Conservation (phyloP, 139 green algal genomes). For the Tetradesmus obliquus region DNA sequence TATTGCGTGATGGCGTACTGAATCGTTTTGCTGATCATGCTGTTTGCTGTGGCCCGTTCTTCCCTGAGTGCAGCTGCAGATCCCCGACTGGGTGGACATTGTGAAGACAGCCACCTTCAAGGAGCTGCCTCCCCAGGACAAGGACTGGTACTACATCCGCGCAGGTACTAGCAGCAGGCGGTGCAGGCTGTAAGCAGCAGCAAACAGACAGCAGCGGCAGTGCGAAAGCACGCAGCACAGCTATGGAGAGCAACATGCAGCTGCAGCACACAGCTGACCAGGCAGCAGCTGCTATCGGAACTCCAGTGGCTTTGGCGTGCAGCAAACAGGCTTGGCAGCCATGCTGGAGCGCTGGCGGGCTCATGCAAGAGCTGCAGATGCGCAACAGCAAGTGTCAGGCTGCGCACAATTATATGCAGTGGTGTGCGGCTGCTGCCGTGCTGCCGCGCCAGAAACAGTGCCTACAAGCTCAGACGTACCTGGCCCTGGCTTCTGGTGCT, state of each 20-base stretch:
- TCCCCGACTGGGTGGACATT: slow-evolving; percentile 96
- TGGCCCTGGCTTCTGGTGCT: background rate
- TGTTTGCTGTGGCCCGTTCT: background rate
- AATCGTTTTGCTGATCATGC: background rate
- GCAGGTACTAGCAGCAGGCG: slow-evolving; percentile 72
- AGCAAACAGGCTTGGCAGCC: background rate
- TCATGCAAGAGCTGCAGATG: background rate
- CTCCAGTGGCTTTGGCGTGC: background rate
- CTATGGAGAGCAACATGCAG: background rate
- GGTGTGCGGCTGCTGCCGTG: background rate
- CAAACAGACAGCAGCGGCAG: background rate
- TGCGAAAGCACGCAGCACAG: background rate
- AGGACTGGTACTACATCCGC: slow-evolving; percentile 99
- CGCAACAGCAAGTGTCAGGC: background rate
- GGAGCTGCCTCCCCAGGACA: slow-evolving; percentile 96
- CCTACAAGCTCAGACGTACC: background rate
- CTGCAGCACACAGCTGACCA: background rate
- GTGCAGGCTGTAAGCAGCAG: background rate
- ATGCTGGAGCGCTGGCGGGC: no score
- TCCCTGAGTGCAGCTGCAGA: slow-evolving; percentile 43
- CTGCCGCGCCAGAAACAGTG: background rate
- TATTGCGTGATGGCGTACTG: background rate
- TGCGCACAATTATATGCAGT: background rate
- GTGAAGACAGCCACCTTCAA: slow-evolving; percentile 98
- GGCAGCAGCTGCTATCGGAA: background rate